phyloP scores from a whole-genome alignment of 2,329 filamentous ascomycete species.

The Neonectria hederae region DNA sequence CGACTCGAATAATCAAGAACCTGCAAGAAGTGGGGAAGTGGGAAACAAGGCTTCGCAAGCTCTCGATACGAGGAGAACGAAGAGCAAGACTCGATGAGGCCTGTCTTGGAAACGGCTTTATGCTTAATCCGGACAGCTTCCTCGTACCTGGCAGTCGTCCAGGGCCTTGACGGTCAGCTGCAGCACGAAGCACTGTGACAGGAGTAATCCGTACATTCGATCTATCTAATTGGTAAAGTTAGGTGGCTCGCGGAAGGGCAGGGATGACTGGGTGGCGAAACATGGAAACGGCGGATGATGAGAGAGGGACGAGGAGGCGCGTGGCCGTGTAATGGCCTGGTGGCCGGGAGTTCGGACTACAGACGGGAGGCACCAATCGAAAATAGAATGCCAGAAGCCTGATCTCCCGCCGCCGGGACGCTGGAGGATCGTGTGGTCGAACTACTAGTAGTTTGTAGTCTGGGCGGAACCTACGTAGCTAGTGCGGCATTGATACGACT shows the following conservation, averaged over 20 bases:
- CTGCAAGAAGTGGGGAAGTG: neutral
- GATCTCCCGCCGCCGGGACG: conserved; percentile 12
- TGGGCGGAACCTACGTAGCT: neutral
- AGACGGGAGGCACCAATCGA: neutral
- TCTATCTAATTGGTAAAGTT: neutral
- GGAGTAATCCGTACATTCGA: neutral
- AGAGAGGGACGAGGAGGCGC: neutral
- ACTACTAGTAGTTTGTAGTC: conserved; percentile 10
- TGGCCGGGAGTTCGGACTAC: neutral
- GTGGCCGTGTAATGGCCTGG: neutral
- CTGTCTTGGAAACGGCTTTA: conserved; percentile 11
- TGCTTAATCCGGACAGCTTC: conserved; percentile 16
- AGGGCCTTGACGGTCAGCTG: conserved; percentile 7
- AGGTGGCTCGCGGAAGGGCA: neutral
- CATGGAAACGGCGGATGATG: neutral
- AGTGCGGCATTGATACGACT: neutral
- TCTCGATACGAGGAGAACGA: conserved; percentile 18
- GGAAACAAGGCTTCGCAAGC: conserved; percentile 3
- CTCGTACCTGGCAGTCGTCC: conserved; percentile 17
- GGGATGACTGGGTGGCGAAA: neutral
- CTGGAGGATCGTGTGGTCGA: neutral
- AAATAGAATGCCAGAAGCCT: conserved; percentile 19
- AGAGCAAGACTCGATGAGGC: conserved; percentile 1
- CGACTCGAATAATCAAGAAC: conserved; percentile 5
- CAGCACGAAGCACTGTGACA: neutral